Evolutionary conservation across 1,139 yeast genomes (phyloP), one percentile per base, ranked within the genome.

Genomic region (Zygoascus meyerae): DNA sequence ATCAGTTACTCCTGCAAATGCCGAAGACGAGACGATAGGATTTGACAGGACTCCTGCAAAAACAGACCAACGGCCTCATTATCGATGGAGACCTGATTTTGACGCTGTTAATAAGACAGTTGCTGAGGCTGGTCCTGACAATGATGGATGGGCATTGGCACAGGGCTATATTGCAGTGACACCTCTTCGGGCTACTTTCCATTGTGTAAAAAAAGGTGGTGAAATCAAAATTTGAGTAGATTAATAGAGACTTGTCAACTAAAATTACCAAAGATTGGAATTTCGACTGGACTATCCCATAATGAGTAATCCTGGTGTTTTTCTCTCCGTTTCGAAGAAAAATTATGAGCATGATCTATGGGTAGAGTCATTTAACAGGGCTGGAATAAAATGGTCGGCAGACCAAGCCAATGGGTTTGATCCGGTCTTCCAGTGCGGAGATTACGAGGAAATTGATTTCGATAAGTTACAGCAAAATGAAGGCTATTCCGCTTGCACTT

Each of bases 11-110:
- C 42, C 48, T 69, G 71, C 57, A 54, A 67, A 44, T 62, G 40
- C 49, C 5, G 66, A 66, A 16, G 61, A 59, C 14, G 58, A 62
- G 5, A 69, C 60, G 2, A 78, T 65, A n/a, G 63, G 68, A 40
- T 21, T 21, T 21, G 26, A 21, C 6, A 21, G 26, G 6, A 68
- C 75, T 28, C 17, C 48, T 12, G 38, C 44, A 28, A 51, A 48
- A 17, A 16, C 18, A 10, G 18, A 17, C n/a, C 32, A 44, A 31
- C 48, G 55, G 31, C 49, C 52, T 5, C 71, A 74, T 46, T 92
- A 80, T 65, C 69, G 71, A 52, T 92, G 98, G 97, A 71, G 73
- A 42, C 98, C 98, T 0, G 81, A 89, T 61, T 89, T 87, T 66
- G 76, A 75, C 44, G 68, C 74, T 26, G 90, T 85, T 26, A 83